Conservation (phyloP, 2,329 filamentous ascomycete genomes). For the Colletotrichum paranaense region DNA sequence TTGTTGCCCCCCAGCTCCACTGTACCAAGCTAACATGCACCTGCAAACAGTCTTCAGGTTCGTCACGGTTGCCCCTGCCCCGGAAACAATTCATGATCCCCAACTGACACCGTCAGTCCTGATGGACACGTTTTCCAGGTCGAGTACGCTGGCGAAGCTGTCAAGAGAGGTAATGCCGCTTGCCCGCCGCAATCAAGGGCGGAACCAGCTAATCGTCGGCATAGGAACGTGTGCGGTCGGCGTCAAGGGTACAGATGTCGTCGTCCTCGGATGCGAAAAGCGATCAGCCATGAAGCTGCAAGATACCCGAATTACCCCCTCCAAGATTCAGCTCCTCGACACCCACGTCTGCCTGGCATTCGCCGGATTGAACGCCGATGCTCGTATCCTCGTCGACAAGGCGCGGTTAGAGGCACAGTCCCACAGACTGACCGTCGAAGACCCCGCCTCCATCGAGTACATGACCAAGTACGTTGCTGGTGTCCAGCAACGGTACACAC, state of each 20-base stretch:
- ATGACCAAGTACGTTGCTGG: constrained; percentile 99
- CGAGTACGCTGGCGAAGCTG: constrained; percentile 98
- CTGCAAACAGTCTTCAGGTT: constrained; percentile 82
- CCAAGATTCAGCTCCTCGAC: constrained; percentile 97
- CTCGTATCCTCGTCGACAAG: constrained; percentile 97
- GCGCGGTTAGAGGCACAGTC: constrained; percentile 97
- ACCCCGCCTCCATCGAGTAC: constrained; percentile 98
- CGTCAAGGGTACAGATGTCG: constrained; percentile 93
- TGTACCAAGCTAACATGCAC: constrained; percentile 51
- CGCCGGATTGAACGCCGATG: constrained; percentile 96
- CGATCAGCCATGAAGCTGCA: constrained; percentile 99
- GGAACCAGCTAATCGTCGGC: constrained; percentile 39
- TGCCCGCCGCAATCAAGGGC: constrained; percentile 26
- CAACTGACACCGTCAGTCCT: constrained; percentile 76
- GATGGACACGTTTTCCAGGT: constrained; percentile 99
- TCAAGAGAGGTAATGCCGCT: constrained; percentile 84
- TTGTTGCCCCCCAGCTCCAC: constrained; percentile 44
- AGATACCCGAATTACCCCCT: constrained; percentile 98
- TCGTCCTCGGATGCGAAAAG: constrained; percentile 98
- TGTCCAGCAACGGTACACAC: constrained; percentile 98
- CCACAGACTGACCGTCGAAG: constrained; percentile 95
- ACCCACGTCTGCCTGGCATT: constrained; percentile 97
- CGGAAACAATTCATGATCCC: constrained; percentile 22
- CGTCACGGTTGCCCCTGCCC: constrained; percentile 41
- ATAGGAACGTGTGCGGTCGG: constrained; percentile 96